Evolutionary conservation across 768 basidiomycete species (phyloP).

Genomic region (Boletus rubropictus): DNA sequence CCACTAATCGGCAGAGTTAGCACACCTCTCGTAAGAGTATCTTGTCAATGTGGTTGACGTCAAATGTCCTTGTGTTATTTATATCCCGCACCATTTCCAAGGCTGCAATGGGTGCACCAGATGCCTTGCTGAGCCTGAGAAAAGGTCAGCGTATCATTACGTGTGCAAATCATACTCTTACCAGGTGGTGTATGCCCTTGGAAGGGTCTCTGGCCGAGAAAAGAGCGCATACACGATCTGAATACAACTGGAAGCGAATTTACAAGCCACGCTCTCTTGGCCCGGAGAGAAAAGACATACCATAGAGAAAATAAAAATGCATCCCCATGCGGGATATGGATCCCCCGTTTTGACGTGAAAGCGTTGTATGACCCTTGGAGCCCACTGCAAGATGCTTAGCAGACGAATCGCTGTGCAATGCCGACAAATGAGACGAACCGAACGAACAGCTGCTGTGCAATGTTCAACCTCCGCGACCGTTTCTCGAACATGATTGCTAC

Average conservation of each 20-base stretch:
- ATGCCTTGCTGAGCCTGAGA: conserved; percentile 66
- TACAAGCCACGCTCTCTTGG: neutral
- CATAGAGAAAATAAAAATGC: conserved; percentile 74
- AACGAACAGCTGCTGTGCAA: conserved; percentile 87
- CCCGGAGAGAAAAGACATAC: conserved; percentile 35
- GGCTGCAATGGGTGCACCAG: conserved; percentile 53
- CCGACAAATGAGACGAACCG: conserved; percentile 36
- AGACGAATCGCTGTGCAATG: neutral
- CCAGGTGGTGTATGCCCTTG: conserved; percentile 73
- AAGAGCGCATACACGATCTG: conserved; percentile 84
- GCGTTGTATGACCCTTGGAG: conserved; percentile 87
- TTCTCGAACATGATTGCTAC: conserved; percentile 77
- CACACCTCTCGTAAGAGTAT: conserved; percentile 46
- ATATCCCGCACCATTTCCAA: conserved; percentile 58
- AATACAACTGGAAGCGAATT: conserved; percentile 49
- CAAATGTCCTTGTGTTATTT: conserved; percentile 51
- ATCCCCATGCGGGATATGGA: conserved; percentile 77
- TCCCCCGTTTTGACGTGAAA: conserved; percentile 58
- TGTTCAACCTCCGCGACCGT: conserved; percentile 51
- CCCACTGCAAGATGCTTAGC: conserved; percentile 45
- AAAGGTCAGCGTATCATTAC: neutral
- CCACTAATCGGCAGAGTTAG: neutral
- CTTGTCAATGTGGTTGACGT: conserved; percentile 51
- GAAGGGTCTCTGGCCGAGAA: conserved; percentile 76
- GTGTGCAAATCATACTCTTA: conserved; percentile 26